Percentiles rank a stretch among this genome's conserved stretches.
phyloP scores from a whole-genome alignment of 2,329 filamentous ascomycete genomes.

The Penicillium sp. region DNA sequence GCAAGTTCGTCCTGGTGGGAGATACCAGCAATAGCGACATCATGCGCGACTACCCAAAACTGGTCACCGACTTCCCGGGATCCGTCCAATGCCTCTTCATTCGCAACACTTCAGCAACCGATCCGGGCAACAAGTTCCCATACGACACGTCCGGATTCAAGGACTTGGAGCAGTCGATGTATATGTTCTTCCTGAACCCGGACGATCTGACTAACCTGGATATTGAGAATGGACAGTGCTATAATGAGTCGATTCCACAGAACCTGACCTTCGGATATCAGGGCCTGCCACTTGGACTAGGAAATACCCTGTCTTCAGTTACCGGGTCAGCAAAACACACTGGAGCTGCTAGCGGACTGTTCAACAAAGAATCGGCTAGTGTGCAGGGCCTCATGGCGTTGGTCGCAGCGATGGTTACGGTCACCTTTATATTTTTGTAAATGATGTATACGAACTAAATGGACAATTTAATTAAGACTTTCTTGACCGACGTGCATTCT shows the following conservation, averaged over 20 bases:
- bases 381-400: constrained; percentile 3
- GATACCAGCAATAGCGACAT: constrained; percentile 76
- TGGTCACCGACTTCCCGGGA: constrained; percentile 64
- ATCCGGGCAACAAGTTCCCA: constrained; percentile 65
- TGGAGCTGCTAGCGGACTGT: constrained; percentile 10
- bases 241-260: constrained; percentile 62
- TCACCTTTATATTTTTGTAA: constrained; percentile 14
- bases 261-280: constrained; percentile 70
- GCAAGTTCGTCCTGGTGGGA: constrained; percentile 72
- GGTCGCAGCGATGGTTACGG: constrained; percentile 4
- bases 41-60: constrained; percentile 59
- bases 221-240: constrained; percentile 65
- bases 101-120: constrained; percentile 70
- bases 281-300: constrained; percentile 37
- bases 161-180: constrained; percentile 61
- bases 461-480: not conserved
- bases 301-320: constrained; percentile 7
- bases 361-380: constrained; percentile 1
- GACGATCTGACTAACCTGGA: constrained; percentile 67
- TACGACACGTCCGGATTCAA: constrained; percentile 73
- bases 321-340: constrained; percentile 18
- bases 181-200: constrained; percentile 76
- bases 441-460: not conserved
- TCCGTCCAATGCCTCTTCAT: constrained; percentile 77
- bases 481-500: not conserved